Evolutionary conservation across 306 rosid genomes (phyloP).

Genomic region (Prunus persica): Prunus_persica_NCBIv2 NC_034014.1:23610001-23610500

Average conservation of each 20-base stretch:
- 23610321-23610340: background rate
- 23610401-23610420: no score
- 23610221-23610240: background rate
- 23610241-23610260: constrained; percentile 1
- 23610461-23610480: no score
- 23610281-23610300: background rate
- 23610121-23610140: background rate
- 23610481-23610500: no score
- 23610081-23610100: background rate
- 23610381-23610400: no score
- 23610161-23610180: background rate
- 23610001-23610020: no score
- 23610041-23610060: background rate
- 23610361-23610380: no score
- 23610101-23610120: background rate
- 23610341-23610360: no score
- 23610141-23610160: background rate
- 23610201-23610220: background rate
- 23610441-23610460: no score
- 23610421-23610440: no score
- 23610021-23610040: background rate
- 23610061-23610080: background rate
- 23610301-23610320: background rate
- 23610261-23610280: background rate
- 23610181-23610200: background rate